Evolutionary conservation across 1,284 basidiomycete species (phyloP), one percentile per base, ranked within the genome.

Genomic region (Leccinum subatratum): DNA sequence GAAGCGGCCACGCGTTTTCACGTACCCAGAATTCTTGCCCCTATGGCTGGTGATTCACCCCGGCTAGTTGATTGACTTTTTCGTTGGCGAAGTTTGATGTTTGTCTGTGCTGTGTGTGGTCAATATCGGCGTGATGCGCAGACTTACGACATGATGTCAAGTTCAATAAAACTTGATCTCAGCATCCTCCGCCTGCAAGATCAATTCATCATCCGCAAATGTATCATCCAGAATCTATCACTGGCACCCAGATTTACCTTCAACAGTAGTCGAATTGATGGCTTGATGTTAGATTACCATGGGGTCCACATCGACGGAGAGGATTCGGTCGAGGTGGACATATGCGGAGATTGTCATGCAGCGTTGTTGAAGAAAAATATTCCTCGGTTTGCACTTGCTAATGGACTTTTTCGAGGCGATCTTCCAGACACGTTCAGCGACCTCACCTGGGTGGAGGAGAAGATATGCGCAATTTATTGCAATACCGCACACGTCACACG

Each of bases 51-150:
- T 30, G 72, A 69, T 62, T 48, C 66, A 64, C 18, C 67, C 22
- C 67, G 71, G 68, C 68, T 72, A 67, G 65, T 51, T 70, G 79
- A 80, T 66, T 81, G 78, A 34, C 85, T 84, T 74, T 82, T 83
- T 64, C 73, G 72, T 72, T 85, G 87, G 22, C 88, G 83, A 63
- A 90, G 78, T 65, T 80, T 86, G 68, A 90, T 81, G 16, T 79
- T 73, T 11, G 84, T 83, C 64, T 78, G 32, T 32, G 32, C 32
- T 32, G 32, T 32, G 32, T 32, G 32, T 32, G 32, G 32, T 32
- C 32, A 32, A 32, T 32, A 32, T 32, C 32, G 3, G 9, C 32
- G 1, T 32, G 32, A 32, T 34, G 32, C 12, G 34, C 34, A 34
- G 34, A 34, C 34, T 34, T 34, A 34, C 12, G 1, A 34, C 11